phyloP scores from a whole-genome alignment of 129 eudicot genomes.

The Pulicaria dysenterica region DNA sequence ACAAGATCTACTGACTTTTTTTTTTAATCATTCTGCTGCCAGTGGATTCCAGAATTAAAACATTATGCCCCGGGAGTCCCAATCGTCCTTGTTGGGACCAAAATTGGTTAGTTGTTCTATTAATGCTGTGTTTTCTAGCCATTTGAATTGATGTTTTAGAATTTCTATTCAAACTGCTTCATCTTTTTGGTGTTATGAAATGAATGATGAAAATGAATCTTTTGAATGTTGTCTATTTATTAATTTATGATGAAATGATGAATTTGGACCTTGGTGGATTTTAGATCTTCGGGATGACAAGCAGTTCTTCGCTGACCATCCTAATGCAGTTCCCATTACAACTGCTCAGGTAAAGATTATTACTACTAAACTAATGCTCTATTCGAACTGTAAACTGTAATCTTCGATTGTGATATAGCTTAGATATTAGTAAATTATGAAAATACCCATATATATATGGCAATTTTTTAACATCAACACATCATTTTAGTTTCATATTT shows the following conservation, averaged over 20 bases:
- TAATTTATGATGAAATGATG: conserved; percentile 9
- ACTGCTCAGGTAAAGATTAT: conserved; percentile 48
- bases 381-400: neutral
- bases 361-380: neutral
- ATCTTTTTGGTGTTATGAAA: neutral
- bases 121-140: neutral
- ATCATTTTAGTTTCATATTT: neutral
- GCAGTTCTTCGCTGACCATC: conserved; percentile 58
- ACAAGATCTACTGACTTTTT: neutral
- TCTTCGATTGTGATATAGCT: neutral
- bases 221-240: neutral
- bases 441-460: neutral
- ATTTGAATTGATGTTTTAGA: neutral
- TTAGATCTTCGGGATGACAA: conserved; percentile 59
- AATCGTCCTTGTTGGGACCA: conserved; percentile 58
- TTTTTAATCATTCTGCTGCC: conserved; percentile 23
- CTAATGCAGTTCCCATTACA: conserved; percentile 58
- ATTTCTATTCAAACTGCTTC: neutral
- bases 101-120: conserved; percentile 43
- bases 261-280: conserved; percentile 18
- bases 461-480: neutral
- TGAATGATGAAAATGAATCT: neutral
- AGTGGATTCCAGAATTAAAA: conserved; percentile 64
- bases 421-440: neutral
- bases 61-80: conserved; percentile 66